Conservation (phyloP, 768 basidiomycete species). For the Podaxis sp. region DNA sequence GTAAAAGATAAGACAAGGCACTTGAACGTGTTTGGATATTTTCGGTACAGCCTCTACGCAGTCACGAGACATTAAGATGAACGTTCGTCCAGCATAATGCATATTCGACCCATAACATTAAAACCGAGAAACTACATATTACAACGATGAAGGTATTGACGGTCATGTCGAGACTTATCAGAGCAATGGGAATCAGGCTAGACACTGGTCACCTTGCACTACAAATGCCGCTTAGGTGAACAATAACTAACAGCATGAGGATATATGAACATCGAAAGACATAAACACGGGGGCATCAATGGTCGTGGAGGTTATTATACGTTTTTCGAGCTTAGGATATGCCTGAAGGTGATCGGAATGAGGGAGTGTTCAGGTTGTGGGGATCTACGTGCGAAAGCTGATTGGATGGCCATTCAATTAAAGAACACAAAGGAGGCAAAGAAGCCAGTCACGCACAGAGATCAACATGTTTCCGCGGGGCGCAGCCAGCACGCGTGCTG, state of each 20-base stretch:
- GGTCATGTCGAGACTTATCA: slow-evolving; percentile 14
- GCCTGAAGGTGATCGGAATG: background rate
- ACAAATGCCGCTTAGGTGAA: slow-evolving; percentile 2
- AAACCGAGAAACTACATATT: slow-evolving; percentile 22
- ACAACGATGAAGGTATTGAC: slow-evolving; percentile 20
- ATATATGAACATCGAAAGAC: slow-evolving; percentile 11
- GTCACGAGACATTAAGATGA: slow-evolving; percentile 2
- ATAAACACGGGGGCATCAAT: slow-evolving; percentile 8
- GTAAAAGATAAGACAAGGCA: slow-evolving; percentile 17
- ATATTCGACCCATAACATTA: slow-evolving; percentile 10
- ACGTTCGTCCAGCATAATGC: background rate
- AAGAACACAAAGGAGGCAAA: background rate
- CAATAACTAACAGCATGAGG: slow-evolving; percentile 9
- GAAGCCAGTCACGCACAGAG: background rate
- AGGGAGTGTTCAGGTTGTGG: background rate
- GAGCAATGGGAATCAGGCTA: slow-evolving; percentile 20
- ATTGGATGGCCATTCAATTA: background rate
- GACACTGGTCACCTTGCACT: slow-evolving; percentile 6
- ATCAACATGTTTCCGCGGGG: slow-evolving; percentile 1
- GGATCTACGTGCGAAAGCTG: slow-evolving; percentile 14
- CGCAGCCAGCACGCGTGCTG: slow-evolving; percentile 32
- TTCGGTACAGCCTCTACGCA: background rate
- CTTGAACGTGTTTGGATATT: slow-evolving; percentile 9
- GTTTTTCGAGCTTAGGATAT: slow-evolving; percentile 5
- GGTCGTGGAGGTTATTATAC: slow-evolving; percentile 9